Conservation (phyloP, 2,329 filamentous ascomycete genomes). For the Cylindrodendrum hubeiense region DNA sequence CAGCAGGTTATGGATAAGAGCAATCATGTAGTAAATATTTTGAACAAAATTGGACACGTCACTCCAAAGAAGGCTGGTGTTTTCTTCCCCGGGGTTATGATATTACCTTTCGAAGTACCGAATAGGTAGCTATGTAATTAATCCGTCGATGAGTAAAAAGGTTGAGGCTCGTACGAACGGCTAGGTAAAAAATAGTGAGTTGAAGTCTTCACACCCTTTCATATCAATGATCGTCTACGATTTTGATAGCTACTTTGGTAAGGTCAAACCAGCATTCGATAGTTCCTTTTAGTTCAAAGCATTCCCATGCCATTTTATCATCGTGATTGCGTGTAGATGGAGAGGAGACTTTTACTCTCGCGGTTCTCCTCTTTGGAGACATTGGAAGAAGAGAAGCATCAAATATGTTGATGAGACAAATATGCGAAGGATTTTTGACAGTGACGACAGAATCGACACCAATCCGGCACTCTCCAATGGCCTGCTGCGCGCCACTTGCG, state of each 20-base stretch:
- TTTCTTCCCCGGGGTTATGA: too few species aligned
- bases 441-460: neutral
- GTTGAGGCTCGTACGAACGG: too few species aligned
- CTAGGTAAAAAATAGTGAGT: too few species aligned
- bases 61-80: too few species aligned
- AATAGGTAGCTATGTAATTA: too few species aligned
- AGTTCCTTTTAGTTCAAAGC: neutral
- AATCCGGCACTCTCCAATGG: neutral
- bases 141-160: too few species aligned
- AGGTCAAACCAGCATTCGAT: neutral
- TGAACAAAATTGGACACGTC: neutral
- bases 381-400: too few species aligned
- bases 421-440: neutral
- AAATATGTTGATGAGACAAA: neutral
- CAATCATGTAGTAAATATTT: slow-evolving; percentile 3
- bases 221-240: too few species aligned
- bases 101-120: too few species aligned
- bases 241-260: too few species aligned
- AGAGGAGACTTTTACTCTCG: neutral
- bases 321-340: neutral
- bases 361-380: too few species aligned
- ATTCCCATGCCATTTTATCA: neutral
- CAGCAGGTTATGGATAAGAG: slow-evolving; percentile 11
- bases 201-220: too few species aligned
- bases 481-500: neutral